A percentile compares a stretch with the other conserved stretches of the same genome.
phyloP scores from a whole-genome alignment of 306 rosid species.

The Fagus crenata region DNA sequence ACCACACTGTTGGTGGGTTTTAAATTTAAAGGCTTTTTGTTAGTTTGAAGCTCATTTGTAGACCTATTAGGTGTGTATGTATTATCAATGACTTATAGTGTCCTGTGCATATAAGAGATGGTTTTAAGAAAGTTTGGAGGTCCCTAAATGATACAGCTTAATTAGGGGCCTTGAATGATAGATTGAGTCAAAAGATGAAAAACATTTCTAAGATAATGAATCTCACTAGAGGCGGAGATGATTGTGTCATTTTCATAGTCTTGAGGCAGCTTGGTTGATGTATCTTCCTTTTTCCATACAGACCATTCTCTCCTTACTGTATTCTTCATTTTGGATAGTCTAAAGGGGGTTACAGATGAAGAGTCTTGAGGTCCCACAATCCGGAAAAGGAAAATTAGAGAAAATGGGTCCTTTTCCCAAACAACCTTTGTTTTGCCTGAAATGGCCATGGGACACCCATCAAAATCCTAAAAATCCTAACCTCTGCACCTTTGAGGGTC shows the following conservation, averaged over 20 bases:
- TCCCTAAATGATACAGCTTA: too few species aligned
- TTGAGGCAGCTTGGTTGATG: too few species aligned
- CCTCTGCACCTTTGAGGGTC: constrained; percentile 59
- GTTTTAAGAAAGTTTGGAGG: too few species aligned
- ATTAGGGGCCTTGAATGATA: too few species aligned
- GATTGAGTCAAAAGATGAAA: too few species aligned
- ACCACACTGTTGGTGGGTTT: not conserved
- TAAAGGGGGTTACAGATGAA: not conserved
- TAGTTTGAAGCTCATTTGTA: not conserved
- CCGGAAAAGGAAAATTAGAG: not conserved
- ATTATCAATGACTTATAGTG: not conserved
- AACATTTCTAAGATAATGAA: too few species aligned
- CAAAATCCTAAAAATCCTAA: constrained; percentile 35
- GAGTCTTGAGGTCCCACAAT: not conserved
- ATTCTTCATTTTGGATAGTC: not conserved
- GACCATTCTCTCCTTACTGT: not conserved
- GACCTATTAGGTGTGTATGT: not conserved
- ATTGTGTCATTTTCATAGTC: too few species aligned
- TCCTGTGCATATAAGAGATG: too few species aligned
- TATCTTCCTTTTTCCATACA: not conserved
- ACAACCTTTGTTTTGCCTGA: constrained; percentile 53
- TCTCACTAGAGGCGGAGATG: too few species aligned
- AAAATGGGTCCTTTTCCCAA: constrained; percentile 45
- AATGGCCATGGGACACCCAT: constrained; percentile 77
- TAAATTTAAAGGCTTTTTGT: not conserved